phyloP scores from a whole-genome alignment of 2,329 filamentous ascomycete genomes.

The Eurotiales sp. region DNA sequence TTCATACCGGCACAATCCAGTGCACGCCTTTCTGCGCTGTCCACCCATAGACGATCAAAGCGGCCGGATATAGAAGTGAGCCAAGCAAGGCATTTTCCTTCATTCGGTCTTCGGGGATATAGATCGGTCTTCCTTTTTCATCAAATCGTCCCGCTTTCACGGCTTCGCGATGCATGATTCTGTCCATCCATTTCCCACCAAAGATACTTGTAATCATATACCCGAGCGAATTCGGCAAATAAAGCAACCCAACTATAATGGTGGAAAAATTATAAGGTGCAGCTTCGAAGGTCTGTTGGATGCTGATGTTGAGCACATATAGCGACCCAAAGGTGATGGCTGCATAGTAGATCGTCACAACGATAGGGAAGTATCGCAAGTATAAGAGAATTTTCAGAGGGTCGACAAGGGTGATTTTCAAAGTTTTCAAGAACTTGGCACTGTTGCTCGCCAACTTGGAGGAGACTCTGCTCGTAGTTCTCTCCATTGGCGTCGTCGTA shows the following conservation, averaged over 20 bases:
- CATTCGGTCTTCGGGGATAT: conserved; percentile 76
- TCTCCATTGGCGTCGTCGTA: conserved; percentile 21
- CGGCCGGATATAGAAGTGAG: conserved; percentile 64
- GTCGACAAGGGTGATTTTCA: conserved; percentile 65
- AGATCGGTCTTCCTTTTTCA: conserved; percentile 61
- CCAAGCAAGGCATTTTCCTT: conserved; percentile 77
- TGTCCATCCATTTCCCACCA: conserved; percentile 74
- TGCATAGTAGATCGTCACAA: conserved; percentile 69
- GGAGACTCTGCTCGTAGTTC: conserved; percentile 50
- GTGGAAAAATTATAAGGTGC: conserved; percentile 66
- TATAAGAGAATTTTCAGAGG: conserved; percentile 68
- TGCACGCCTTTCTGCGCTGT: conserved; percentile 59
- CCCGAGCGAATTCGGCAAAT: conserved; percentile 71
- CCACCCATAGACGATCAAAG: conserved; percentile 76
- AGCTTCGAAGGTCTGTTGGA: conserved; percentile 65
- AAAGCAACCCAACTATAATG: conserved; percentile 69
- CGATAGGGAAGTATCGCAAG: conserved; percentile 69
- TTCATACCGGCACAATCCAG: conserved; percentile 56
- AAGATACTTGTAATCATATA: conserved; percentile 66
- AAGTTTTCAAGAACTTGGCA: conserved; percentile 50
- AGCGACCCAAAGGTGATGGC: conserved; percentile 71
- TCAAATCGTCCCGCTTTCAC: conserved; percentile 66
- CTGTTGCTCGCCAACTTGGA: conserved; percentile 61
- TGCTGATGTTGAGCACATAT: conserved; percentile 73
- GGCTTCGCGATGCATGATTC: conserved; percentile 75